Percentiles rank a stretch among this genome's conserved stretches.
Evolutionary conservation across 2,329 filamentous ascomycete species (phyloP).

Genomic region (Cladophialophora carrionii): DNA sequence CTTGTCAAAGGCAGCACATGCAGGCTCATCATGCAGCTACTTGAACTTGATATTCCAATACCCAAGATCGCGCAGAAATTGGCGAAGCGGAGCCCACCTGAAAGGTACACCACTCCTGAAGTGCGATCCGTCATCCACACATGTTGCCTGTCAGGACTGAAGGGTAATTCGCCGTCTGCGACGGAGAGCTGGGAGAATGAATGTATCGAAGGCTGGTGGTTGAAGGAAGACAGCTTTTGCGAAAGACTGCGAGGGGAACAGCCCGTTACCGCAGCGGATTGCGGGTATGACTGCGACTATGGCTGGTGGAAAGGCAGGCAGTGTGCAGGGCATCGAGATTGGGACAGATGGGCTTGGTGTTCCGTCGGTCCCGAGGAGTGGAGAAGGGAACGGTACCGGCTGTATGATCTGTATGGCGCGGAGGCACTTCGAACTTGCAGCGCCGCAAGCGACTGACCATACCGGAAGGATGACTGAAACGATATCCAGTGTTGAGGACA

Average conservation of each 20-base stretch:
- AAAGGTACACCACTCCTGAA: constrained; percentile 13
- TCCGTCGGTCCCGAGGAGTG: constrained; percentile 8
- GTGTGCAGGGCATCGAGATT: constrained; percentile 17
- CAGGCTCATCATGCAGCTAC: constrained; percentile 21
- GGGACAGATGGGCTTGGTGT: constrained; percentile 13
- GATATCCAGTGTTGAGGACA: neutral
- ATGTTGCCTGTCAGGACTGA: constrained; percentile 14
- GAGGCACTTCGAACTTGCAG: neutral
- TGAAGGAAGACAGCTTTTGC: constrained; percentile 27
- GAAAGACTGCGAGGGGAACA: constrained; percentile 14
- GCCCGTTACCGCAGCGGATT: constrained; percentile 17
- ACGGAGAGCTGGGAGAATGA: constrained; percentile 24
- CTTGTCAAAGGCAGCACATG: constrained; percentile 28
- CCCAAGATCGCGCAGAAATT: constrained; percentile 10
- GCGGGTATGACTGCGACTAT: constrained; percentile 24
- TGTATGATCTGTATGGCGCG: neutral
- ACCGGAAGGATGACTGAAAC: neutral
- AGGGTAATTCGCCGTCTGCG: constrained; percentile 16
- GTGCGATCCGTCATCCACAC: constrained; percentile 16
- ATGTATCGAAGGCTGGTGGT: constrained; percentile 28
- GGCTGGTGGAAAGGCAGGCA: constrained; percentile 22
- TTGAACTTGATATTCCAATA: constrained; percentile 4
- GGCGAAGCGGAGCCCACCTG: constrained; percentile 1
- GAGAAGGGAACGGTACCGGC: constrained; percentile 6
- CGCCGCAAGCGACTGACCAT: neutral